Conservation (phyloP, 2,329 filamentous ascomycete genomes). For the Penicillium sp. region DNA sequence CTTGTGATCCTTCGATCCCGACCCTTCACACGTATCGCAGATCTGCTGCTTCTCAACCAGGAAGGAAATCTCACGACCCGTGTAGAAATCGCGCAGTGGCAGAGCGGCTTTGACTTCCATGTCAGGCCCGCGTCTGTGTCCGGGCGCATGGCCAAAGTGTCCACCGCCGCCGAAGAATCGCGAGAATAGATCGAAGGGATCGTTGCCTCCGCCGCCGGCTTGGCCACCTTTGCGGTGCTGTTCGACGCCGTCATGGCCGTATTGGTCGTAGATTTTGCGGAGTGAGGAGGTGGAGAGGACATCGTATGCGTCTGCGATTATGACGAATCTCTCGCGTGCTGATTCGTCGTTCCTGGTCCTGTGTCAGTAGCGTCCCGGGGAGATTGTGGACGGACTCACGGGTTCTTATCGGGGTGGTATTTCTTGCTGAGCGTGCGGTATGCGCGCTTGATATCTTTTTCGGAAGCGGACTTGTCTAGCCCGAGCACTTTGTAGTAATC, state of each 20-base stretch:
- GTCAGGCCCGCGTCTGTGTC: constrained; percentile 78
- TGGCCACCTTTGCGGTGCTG: constrained; percentile 72
- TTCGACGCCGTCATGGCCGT: constrained; percentile 87
- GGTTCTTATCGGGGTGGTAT: constrained; percentile 97
- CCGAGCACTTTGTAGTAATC: constrained; percentile 69
- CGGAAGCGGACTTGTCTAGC: constrained; percentile 72
- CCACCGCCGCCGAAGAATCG: constrained; percentile 93
- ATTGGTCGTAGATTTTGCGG: constrained; percentile 88
- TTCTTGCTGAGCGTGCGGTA: constrained; percentile 93
- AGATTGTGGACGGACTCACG: constrained; percentile 55
- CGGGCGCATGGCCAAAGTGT: constrained; percentile 70
- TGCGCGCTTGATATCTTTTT: constrained; percentile 88
- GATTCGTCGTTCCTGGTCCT: constrained; percentile 65
- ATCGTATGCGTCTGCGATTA: constrained; percentile 94
- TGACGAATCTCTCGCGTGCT: constrained; percentile 87
- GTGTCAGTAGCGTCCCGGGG: background rate
- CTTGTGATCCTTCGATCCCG: constrained; percentile 75
- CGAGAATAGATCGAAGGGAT: constrained; percentile 94
- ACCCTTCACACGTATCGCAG: constrained; percentile 86
- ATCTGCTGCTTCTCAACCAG: constrained; percentile 91
- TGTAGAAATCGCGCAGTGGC: constrained; percentile 88
- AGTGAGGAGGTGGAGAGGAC: constrained; percentile 75
- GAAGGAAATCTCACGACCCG: constrained; percentile 81
- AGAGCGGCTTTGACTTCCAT: constrained; percentile 82
- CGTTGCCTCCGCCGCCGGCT: constrained; percentile 59